Base-by-base conservation (phyloP, 202 grass and related monocot genomes). In the Zizania palustris region DNA sequence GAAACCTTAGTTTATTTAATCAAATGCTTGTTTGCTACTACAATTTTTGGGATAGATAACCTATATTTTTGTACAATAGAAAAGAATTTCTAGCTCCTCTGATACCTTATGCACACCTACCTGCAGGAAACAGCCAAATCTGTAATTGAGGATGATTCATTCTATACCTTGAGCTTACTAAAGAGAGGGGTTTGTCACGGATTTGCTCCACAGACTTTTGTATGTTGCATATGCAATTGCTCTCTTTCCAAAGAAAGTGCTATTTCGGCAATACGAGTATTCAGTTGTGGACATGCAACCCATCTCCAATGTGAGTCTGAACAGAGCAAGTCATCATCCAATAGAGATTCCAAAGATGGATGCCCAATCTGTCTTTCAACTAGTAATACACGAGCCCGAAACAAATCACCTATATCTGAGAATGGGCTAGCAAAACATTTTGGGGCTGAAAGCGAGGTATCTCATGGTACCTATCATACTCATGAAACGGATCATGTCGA, bases 81-180 rank as follows among this genome's bases (percentile, higher is more conserved):
- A 18, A 73, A 72, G 14, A 72, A 45, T 51, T 48, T 45, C 28
- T 57, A 60, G 41, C 64, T 55, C 60, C 5, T 50, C 35, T 63
- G 20, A 65, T 88, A 59, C 16, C 55, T 83, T 75, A 61, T 74
- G 69, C 63, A 57, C 70, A 57, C 70, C 71, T 79, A 12, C 59
- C 22, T 86, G 37, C 63, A 98, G 95, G 95, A 93, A 82, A 92
- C 95, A 65, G 95, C 95, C 7, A 98, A 98, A 87, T 95, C 89
- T 42, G 84, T 98, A 75, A 95, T 98, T 75, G 95, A 98, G 83
- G 95, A 98, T 69, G 95, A 98, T 54, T 94, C 91, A 9, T 98
- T 98, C 79, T 92, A 92, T 67, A 95, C 87, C 67, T 92, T 98
- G 81, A 95, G 91, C 72, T 82, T 98, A 77, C 76, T 98, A 73